phyloP scores from a whole-genome alignment of 1,139 yeast species.

The Geotrichum restrictum region DNA sequence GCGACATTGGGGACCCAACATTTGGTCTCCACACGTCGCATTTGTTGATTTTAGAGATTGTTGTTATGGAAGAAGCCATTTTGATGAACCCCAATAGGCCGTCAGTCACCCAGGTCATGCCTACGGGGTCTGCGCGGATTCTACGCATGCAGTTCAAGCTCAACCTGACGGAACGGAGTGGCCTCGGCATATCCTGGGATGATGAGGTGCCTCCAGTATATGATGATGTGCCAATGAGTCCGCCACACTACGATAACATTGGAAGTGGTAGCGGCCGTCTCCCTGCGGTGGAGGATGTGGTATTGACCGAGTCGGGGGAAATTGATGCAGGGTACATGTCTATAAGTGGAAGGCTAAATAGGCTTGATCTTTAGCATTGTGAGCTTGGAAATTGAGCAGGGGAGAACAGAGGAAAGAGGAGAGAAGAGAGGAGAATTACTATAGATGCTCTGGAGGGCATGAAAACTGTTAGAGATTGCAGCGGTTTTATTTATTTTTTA shows the following conservation, averaged over 20 bases:
- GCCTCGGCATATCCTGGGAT: conserved; percentile 97
- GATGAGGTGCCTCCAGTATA: conserved; percentile 98
- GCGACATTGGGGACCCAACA: conserved; percentile 79
- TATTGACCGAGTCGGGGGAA: neutral
- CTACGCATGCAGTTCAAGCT: conserved; percentile 89
- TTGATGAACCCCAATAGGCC: conserved; percentile 26
- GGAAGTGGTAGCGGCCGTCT: conserved; percentile 22
- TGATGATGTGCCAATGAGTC: conserved; percentile 78
- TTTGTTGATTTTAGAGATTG: conserved; percentile 72
- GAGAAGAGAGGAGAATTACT: no score
- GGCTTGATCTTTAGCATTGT: neutral
- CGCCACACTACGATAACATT: conserved; percentile 63
- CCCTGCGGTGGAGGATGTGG: conserved; percentile 31
- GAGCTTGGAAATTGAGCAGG: no score
- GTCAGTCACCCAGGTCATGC: conserved; percentile 31
- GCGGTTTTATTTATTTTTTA: no score
- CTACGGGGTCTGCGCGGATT: conserved; percentile 92
- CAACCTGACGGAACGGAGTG: conserved; percentile 79
- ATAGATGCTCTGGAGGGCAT: no score
- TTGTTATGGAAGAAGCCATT: conserved; percentile 82
- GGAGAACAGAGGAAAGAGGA: no score
- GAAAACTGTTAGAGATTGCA: no score
- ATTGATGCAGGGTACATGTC: no score
- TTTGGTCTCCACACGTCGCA: conserved; percentile 76
- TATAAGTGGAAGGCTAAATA: no score